These are phyloP conservation scores for Alternaria sp. DNA, from an alignment of 2,329 filamentous ascomycete species.

Conservation along the genomic window DNA sequence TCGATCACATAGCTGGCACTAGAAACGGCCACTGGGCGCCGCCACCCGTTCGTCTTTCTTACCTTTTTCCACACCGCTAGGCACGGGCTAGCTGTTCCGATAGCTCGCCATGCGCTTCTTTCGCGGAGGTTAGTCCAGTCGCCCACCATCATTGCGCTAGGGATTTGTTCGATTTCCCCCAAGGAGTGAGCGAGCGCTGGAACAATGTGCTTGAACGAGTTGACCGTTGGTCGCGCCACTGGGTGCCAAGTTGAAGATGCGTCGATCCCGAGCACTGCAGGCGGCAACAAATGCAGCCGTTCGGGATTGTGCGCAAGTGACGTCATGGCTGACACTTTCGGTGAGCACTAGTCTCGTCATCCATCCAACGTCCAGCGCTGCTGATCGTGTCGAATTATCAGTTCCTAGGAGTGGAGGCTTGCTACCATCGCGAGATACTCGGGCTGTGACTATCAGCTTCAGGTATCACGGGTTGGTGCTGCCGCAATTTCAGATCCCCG, in stretches of 20 bases:
- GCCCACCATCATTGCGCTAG: background rate
- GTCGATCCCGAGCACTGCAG: constrained; percentile 4
- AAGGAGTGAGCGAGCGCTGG: background rate
- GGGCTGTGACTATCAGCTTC: background rate
- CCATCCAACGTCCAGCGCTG: background rate
- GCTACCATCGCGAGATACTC: background rate
- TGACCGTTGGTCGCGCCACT: background rate
- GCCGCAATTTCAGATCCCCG: background rate
- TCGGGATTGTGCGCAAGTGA: constrained; percentile 12
- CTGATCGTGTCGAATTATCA: background rate
- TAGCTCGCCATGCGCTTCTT: constrained; percentile 12
- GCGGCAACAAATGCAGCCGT: background rate
- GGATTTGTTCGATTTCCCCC: background rate
- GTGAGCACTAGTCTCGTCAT: background rate
- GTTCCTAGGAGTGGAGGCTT: background rate
- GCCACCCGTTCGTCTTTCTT: constrained; percentile 15
- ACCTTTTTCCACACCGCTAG: constrained; percentile 21
- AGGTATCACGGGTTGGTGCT: background rate
- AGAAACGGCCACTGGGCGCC: constrained; percentile 4
- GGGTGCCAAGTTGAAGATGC: background rate
- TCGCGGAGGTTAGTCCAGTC: background rate
- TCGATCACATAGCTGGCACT: constrained; percentile 9
- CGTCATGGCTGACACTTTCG: constrained; percentile 10
- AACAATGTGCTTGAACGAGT: background rate
- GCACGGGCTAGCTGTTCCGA: constrained; percentile 10